Conservation (phyloP, 306 rosid species). For the Pterocarpus santalinus region DNA sequence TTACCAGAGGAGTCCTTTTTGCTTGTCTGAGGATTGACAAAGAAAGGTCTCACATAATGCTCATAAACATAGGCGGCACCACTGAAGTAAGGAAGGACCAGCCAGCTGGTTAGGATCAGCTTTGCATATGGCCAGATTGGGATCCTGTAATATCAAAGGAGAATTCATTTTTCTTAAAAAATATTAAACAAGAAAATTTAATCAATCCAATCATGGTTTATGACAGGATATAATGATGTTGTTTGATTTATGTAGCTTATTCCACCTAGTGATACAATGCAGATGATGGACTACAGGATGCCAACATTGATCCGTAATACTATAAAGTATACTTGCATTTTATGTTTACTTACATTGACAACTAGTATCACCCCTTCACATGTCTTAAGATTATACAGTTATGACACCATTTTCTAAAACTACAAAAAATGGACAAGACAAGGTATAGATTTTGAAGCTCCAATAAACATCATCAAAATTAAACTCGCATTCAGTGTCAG, state of each 20-base stretch:
- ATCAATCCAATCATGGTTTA: no score
- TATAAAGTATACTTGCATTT: slow-evolving; percentile 9
- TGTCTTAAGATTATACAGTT: slow-evolving; percentile 2
- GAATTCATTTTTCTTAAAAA: no score
- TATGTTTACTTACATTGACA: not conserved
- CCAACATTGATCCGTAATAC: not conserved
- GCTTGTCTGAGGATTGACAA: slow-evolving; percentile 71
- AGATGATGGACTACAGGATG: not conserved
- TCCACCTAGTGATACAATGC: not conserved
- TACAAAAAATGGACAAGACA: not conserved
- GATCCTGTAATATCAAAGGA: slow-evolving; percentile 64
- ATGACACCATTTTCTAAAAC: not conserved
- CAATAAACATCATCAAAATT: no score
- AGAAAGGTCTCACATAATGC: slow-evolving; percentile 83
- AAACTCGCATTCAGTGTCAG: no score
- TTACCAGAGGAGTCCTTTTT: slow-evolving; percentile 68
- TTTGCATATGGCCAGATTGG: slow-evolving; percentile 96
- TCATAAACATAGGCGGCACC: slow-evolving; percentile 97
- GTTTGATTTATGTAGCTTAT: no score
- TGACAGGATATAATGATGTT: no score
- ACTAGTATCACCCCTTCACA: not conserved
- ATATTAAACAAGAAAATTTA: no score
- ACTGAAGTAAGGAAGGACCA: slow-evolving; percentile 91
- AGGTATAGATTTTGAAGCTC: not conserved
- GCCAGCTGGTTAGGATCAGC: slow-evolving; percentile 84